A percentile compares a stretch with the other conserved stretches of the same genome.
phyloP scores from a whole-genome alignment of 2,329 filamentous ascomycete species.

The Talaromyces piceae region DNA sequence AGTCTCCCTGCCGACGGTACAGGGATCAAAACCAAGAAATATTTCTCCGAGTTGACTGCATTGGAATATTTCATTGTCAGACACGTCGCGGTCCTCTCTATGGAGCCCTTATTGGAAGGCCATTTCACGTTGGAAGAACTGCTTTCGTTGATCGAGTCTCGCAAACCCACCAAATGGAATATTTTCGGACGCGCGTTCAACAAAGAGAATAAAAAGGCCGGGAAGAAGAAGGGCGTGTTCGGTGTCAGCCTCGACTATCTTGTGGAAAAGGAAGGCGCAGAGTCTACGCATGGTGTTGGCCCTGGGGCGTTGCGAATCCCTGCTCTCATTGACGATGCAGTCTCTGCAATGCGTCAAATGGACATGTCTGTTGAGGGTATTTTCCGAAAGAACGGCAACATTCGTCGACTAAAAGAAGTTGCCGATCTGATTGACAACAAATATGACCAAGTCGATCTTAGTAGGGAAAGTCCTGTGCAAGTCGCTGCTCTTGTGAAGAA shows the following conservation, averaged over 20 bases:
- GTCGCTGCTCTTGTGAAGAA: conserved; percentile 91
- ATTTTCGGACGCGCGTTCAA: conserved; percentile 97
- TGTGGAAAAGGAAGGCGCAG: conserved; percentile 86
- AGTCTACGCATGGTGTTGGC: conserved; percentile 95
- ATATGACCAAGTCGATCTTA: conserved; percentile 76
- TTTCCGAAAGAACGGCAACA: conserved; percentile 98
- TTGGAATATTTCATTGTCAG: conserved; percentile 97
- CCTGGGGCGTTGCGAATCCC: conserved; percentile 85
- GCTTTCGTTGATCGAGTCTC: conserved; percentile 83
- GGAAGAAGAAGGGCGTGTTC: conserved; percentile 91
- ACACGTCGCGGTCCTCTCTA: conserved; percentile 86
- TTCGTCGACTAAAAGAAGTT: conserved; percentile 82
- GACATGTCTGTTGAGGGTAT: conserved; percentile 98
- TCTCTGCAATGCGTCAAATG: conserved; percentile 95
- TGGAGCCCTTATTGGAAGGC: conserved; percentile 83
- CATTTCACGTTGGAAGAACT: conserved; percentile 93
- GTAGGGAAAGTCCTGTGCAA: conserved; percentile 84
- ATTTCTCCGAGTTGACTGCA: conserved; percentile 92
- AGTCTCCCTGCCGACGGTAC: conserved; percentile 44
- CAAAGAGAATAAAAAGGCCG: conserved; percentile 60
- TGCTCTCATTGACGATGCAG: conserved; percentile 87
- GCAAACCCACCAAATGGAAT: conserved; percentile 94
- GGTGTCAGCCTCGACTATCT: conserved; percentile 81
- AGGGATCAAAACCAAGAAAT: conserved; percentile 60
- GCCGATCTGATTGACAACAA: conserved; percentile 81